Conservation (phyloP, 257 asterid genomes). For the Voacanga thouarsii region DNA sequence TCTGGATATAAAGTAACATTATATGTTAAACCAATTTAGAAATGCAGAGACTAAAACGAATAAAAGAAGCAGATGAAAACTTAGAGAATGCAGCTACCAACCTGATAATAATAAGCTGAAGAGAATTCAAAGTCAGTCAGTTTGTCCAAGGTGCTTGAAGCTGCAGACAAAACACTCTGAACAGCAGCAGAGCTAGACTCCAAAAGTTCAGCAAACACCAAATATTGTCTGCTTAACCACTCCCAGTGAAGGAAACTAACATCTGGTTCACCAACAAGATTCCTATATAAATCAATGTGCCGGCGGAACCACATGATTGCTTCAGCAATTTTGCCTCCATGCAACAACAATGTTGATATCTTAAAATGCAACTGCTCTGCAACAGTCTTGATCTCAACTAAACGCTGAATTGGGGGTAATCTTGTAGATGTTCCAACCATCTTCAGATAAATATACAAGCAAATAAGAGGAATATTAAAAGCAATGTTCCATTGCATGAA, state of each 20-base stretch:
- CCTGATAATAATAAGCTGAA: constrained; percentile 93
- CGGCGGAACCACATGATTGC: constrained; percentile 85
- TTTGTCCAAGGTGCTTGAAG: constrained; percentile 57
- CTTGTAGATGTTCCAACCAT: constrained; percentile 88
- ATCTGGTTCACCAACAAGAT: constrained; percentile 69
- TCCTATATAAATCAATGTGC: constrained; percentile 65
- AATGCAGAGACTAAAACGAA: background rate
- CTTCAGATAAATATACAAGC: constrained; percentile 29
- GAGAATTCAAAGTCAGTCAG: constrained; percentile 82
- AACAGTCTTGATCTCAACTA: constrained; percentile 80
- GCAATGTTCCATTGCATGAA: background rate
- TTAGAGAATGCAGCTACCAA: constrained; percentile 15
- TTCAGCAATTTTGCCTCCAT: constrained; percentile 81
- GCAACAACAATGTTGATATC: constrained; percentile 80
- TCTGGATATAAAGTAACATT: background rate
- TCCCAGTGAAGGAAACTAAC: constrained; percentile 90
- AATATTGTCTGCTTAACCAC: constrained; percentile 91
- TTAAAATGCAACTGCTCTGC: constrained; percentile 92
- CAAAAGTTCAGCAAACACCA: constrained; percentile 84
- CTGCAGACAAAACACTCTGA: constrained; percentile 41
- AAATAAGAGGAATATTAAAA: background rate
- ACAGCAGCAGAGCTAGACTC: constrained; percentile 69
- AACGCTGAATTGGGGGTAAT: constrained; percentile 83
- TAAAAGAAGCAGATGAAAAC: background rate
- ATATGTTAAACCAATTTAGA: background rate